Evolutionary conservation across 345 rosid genomes (phyloP).

Genomic region (Clarkia xantiana): DNA sequence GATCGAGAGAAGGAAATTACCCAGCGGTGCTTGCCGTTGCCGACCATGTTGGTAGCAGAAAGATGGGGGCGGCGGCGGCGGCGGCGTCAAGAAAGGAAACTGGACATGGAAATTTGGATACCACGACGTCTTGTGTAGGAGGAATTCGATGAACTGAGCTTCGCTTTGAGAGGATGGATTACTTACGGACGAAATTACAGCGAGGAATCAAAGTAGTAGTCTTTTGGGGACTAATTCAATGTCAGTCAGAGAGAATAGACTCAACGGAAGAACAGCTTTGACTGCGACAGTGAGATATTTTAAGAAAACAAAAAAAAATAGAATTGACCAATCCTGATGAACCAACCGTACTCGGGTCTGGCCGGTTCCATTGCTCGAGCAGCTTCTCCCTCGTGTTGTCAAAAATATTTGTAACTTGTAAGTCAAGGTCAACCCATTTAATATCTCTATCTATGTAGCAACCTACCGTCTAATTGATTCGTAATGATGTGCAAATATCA

Average conservation of each 20-base stretch:
- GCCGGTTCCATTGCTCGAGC: background rate
- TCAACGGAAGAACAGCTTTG: background rate
- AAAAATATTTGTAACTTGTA: no score
- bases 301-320: background rate
- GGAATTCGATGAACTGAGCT: background rate
- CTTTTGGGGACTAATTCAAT: slow-evolving; percentile 1
- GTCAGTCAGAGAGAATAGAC: background rate
- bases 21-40: slow-evolving; percentile 32
- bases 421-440: no score
- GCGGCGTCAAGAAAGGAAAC: background rate
- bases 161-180: background rate
- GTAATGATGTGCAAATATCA: no score
- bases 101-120: no score
- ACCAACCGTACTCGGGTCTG: background rate
- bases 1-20: slow-evolving; percentile 35
- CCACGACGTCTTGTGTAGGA: background rate
- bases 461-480: no score
- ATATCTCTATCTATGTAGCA: no score
- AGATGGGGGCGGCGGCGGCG: no score
- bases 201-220: background rate
- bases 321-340: background rate
- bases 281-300: background rate
- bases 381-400: no score
- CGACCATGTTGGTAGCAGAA: slow-evolving; percentile 5
- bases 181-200: no score